Evolutionary conservation across 2,329 filamentous ascomycete genomes (phyloP), one percentile per base, ranked within the genome.

Genomic region (Diplodia corticola): DNA sequence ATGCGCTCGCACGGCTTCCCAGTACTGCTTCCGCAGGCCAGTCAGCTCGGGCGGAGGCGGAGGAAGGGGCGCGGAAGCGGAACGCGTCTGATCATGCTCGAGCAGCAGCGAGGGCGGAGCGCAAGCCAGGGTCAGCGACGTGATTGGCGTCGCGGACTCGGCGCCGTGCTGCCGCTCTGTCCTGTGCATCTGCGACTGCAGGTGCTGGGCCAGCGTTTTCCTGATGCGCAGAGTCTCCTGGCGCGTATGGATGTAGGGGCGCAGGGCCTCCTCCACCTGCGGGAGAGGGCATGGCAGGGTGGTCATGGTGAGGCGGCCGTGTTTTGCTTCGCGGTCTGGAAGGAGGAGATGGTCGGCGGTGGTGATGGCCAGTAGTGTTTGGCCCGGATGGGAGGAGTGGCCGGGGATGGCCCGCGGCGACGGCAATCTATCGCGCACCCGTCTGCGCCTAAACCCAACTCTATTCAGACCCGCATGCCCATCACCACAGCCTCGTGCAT

Each of bases 1-100:
- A 68, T 80, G 79, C 13, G 77, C 78, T 54, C 80, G 77, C 3
- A 84, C 70, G 3, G 81, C 81, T 46, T 80, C 74, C 17, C 84
- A 68, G 67, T 84, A 85, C 67, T 79, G 73, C 57, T 76, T 77
- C 60, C 82, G 77, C 59, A 78, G 70, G 4, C 78, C 80, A 40
- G 78, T 77, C 15, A 83, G 66, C 35, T 82, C 80, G 40, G 76
- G 7, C n/a, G 64, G 53, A 33, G 54, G 51, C 5, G 40, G 26
- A 9, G 26, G 26, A 24, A 20, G n/a, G 26, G 15, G 15, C n/a
- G 12, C 20, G 26, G 61, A 54, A 33, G 50, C 15, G 15, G 50
- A 40, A 33, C n/a, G 5, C 10, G 35, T 17, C 24, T 33, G 53
- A 17, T 44, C 40, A 44, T 20, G 7, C 24, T 60, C 55, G 55